Conservation (phyloP, 371 early-diverging fungal genomes). For the Mucor racemosus region DNA sequence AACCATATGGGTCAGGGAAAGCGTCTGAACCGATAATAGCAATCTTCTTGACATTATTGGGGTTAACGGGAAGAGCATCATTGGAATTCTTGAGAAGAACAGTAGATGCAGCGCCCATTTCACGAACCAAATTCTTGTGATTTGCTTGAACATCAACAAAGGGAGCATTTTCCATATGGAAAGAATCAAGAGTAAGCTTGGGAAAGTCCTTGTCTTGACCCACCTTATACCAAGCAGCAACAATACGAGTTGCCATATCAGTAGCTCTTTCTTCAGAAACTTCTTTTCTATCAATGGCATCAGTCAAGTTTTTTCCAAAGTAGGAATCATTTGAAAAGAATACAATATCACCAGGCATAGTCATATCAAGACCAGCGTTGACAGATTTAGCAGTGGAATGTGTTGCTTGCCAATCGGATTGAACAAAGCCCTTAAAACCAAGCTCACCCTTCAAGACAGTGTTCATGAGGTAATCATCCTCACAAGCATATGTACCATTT, state of each 20-base stretch:
- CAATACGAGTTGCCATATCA: constrained; percentile 64
- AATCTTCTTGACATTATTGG: constrained; percentile 26
- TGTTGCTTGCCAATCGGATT: constrained; percentile 48
- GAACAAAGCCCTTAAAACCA: constrained; percentile 51
- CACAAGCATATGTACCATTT: constrained; percentile 56
- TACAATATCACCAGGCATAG: constrained; percentile 58
- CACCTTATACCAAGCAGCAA: constrained; percentile 59
- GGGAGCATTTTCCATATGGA: constrained; percentile 20
- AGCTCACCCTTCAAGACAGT: constrained; percentile 54
- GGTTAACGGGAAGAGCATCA: constrained; percentile 38
- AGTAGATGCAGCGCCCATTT: constrained; percentile 55
- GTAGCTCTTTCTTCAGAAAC: constrained; percentile 42
- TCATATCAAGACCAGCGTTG: constrained; percentile 61
- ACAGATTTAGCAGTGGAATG: constrained; percentile 38
- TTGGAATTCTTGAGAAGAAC: constrained; percentile 51
- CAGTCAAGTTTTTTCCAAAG: constrained; percentile 42
- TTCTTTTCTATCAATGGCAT: constrained; percentile 30
- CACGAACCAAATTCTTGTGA: constrained; percentile 40
- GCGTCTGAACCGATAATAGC: constrained; percentile 52
- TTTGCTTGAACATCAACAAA: constrained; percentile 47
- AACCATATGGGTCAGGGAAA: constrained; percentile 1
- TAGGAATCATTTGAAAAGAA: constrained; percentile 27
- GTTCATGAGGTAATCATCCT: constrained; percentile 50
- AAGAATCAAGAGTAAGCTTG: constrained; percentile 32
- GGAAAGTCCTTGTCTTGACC: constrained; percentile 54